These are phyloP conservation scores for Corymbia calophylla DNA, from an alignment of 441 rosid genomes.

Conservation along the genomic window DNA sequence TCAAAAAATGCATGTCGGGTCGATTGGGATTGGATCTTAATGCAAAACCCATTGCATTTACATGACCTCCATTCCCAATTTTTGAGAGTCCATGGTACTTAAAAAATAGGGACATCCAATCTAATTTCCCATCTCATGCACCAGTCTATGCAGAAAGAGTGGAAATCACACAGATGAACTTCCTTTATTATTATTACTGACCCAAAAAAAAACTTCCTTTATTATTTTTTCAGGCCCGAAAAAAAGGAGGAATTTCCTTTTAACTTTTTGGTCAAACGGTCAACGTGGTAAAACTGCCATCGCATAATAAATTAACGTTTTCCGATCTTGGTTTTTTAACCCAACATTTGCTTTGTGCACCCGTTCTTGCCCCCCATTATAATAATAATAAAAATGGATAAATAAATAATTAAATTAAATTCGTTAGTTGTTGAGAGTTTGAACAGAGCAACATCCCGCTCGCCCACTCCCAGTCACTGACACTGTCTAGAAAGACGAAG, in stretches of 20 bases:
- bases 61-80: background rate
- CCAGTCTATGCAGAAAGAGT: background rate
- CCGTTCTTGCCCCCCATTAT: background rate
- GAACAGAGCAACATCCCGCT: background rate
- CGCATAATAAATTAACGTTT: background rate
- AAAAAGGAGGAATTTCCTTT: background rate
- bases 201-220: background rate
- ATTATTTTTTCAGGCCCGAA: no score
- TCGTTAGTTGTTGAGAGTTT: background rate
- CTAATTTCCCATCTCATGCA: background rate
- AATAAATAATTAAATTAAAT: background rate
- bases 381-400: background rate
- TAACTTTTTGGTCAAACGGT: background rate
- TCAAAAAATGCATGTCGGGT: background rate
- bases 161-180: background rate
- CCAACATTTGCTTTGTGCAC: background rate
- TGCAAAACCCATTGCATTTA: background rate
- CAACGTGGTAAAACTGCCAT: background rate
- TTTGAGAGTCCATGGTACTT: background rate
- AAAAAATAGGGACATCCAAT: background rate
- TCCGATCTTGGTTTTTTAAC: background rate
- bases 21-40: background rate
- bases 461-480: background rate
- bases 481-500: background rate
- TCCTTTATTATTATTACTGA: background rate